Percentiles rank a stretch among this genome's conserved stretches.
phyloP scores from a whole-genome alignment of 2,329 filamentous ascomycete species.

The Fusarium sublunatum region DNA sequence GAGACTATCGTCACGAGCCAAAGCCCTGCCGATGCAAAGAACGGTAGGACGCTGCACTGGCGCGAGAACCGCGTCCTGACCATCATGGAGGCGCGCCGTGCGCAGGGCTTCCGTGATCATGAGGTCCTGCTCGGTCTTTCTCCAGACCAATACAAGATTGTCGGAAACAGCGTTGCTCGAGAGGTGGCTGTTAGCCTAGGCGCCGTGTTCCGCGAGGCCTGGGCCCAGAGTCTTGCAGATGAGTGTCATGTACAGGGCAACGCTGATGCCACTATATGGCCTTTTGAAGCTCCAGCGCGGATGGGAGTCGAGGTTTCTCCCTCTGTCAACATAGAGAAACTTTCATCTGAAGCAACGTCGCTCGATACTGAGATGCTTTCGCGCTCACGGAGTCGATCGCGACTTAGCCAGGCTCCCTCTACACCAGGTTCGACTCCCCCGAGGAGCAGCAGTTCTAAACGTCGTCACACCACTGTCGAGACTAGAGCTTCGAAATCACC shows the following conservation, averaged over 20 bases:
- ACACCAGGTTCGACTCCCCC: constrained; percentile 8
- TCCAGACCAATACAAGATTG: constrained; percentile 69
- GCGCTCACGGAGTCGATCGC: constrained; percentile 16
- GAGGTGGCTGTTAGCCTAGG: constrained; percentile 75
- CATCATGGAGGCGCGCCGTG: constrained; percentile 74
- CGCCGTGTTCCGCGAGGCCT: constrained; percentile 69
- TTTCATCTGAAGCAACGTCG: constrained; percentile 12
- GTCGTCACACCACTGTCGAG: constrained; percentile 20
- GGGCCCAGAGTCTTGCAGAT: constrained; percentile 44
- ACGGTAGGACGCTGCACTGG: constrained; percentile 73
- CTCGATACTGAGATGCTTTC: constrained; percentile 1
- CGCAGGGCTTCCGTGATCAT: constrained; percentile 76
- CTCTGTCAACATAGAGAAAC: constrained; percentile 13
- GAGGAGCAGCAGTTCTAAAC: constrained; percentile 8
- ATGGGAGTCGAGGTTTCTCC: constrained; percentile 25
- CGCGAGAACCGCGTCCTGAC: constrained; percentile 69
- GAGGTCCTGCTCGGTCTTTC: constrained; percentile 74
- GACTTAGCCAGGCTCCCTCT: constrained; percentile 2
- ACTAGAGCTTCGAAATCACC: constrained; percentile 24
- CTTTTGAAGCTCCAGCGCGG: neutral
- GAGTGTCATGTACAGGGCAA: constrained; percentile 16
- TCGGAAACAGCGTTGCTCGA: constrained; percentile 82
- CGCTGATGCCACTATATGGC: neutral
- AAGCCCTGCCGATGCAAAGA: constrained; percentile 64
- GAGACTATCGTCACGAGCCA: constrained; percentile 70